These are phyloP conservation scores for Rutstroemia sp. DNA, from an alignment of 2,329 filamentous ascomycete genomes.

Conservation along the genomic window DNA sequence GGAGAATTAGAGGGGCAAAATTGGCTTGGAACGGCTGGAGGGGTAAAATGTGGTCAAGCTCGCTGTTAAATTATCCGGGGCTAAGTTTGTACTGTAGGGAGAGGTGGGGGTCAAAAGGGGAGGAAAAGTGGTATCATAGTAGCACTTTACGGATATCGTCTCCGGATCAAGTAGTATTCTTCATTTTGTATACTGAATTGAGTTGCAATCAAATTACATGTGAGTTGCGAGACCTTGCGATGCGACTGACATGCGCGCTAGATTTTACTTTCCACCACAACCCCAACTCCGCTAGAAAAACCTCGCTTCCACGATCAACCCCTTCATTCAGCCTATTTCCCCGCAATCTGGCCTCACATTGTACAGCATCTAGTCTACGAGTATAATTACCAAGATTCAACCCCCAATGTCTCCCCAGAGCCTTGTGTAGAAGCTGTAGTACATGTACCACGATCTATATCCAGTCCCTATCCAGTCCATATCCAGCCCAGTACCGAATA, in stretches of 20 bases:
- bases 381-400: background rate
- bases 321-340: background rate
- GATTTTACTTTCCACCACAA: too few relatives aligned
- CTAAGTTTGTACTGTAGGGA: constrained; percentile 2
- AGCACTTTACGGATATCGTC: too few relatives aligned
- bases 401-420: background rate
- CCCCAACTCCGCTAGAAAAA: too few relatives aligned
- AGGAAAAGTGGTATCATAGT: background rate
- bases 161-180: too few relatives aligned
- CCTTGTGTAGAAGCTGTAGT: background rate
- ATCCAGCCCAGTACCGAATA: too few relatives aligned
- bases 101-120: constrained; percentile 1
- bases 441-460: background rate
- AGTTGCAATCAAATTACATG: too few relatives aligned
- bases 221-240: too few relatives aligned
- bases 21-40: background rate
- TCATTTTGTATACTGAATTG: too few relatives aligned
- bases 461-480: too few relatives aligned
- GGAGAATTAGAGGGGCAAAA: constrained; percentile 7
- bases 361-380: background rate
- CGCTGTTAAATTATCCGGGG: constrained; percentile 9
- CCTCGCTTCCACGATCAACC: too few relatives aligned
- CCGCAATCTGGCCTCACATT: constrained; percentile 1
- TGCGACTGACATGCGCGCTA: too few relatives aligned
- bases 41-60: background rate